Evolutionary conservation across 768 basidiomycete species (phyloP).

Genomic region (Galerina sulciceps): DNA sequence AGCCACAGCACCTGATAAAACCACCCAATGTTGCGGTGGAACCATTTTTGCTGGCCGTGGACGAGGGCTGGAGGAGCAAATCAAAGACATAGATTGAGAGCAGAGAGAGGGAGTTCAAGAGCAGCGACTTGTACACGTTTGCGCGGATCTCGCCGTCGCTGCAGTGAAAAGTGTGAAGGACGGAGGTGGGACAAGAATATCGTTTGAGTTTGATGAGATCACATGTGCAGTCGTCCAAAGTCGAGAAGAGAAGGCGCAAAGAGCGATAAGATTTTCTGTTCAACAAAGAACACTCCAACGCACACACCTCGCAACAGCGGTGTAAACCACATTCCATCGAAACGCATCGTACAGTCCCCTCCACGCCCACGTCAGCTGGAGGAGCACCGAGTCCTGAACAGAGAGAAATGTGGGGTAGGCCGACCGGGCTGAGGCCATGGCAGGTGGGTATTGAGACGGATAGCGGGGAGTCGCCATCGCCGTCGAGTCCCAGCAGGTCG

Average conservation of each 20-base stretch:
- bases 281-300: not conserved
- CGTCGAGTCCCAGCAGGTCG: slow-evolving; percentile 4
- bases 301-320: slow-evolving; percentile 60
- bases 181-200: not conserved
- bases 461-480: slow-evolving; percentile 27
- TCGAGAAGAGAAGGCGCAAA: too few species aligned
- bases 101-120: slow-evolving; percentile 74
- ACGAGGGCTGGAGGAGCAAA: slow-evolving; percentile 71
- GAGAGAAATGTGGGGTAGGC: slow-evolving; percentile 76
- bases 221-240: too few species aligned
- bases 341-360: slow-evolving; percentile 72
- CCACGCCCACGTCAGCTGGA: slow-evolving; percentile 64
- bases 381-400: slow-evolving; percentile 55
- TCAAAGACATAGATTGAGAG: slow-evolving; percentile 80
- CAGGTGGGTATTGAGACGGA: slow-evolving; percentile 22
- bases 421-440: slow-evolving; percentile 37
- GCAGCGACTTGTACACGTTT: slow-evolving; percentile 74
- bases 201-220: not conserved
- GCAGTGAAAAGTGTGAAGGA: not conserved
- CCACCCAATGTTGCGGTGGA: slow-evolving; percentile 75
- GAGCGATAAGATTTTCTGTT: not conserved
- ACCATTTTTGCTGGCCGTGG: slow-evolving; percentile 62
- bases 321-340: slow-evolving; percentile 69
- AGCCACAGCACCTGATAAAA: slow-evolving; percentile 83
- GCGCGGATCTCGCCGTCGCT: slow-evolving; percentile 80